phyloP scores from a whole-genome alignment of 805 yeast species.

The Starmerella davenportii region DNA sequence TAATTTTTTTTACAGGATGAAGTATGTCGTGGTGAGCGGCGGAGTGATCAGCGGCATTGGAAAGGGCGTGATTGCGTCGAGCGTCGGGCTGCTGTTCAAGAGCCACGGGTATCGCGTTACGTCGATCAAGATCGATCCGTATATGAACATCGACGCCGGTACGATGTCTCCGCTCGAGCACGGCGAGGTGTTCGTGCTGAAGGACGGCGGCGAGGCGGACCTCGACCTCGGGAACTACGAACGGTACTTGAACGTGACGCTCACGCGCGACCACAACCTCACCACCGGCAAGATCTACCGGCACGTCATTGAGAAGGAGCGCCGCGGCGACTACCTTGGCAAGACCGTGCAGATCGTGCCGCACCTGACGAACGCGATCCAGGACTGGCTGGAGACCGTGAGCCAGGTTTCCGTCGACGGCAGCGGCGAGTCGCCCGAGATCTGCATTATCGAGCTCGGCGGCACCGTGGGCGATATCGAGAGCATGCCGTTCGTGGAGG shows the following conservation, averaged over 20 bases:
- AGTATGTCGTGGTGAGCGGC: conserved; percentile 98
- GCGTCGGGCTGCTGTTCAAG: conserved; percentile 87
- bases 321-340: conserved; percentile 94
- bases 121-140: conserved; percentile 95
- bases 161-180: conserved; percentile 99
- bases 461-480: conserved; percentile 99
- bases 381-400: conserved; percentile 95
- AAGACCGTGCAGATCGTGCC: conserved; percentile 99
- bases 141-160: conserved; percentile 98
- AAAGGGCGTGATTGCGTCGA: conserved; percentile 91
- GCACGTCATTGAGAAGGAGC: conserved; percentile 79
- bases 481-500: conserved; percentile 97
- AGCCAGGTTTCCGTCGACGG: conserved; percentile 81
- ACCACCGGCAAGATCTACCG: conserved; percentile 96
- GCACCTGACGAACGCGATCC: conserved; percentile 90
- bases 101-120: conserved; percentile 90
- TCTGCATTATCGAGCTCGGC: conserved; percentile 93
- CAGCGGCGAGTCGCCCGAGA: conserved; percentile 77
- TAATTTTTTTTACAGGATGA: conserved; percentile 34
- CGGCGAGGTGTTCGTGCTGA: conserved; percentile 94
- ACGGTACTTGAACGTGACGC: conserved; percentile 82
- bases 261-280: conserved; percentile 87
- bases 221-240: conserved; percentile 96
- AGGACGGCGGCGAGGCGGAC: conserved; percentile 99
- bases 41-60: conserved; percentile 99